These are phyloP conservation scores for Butyriboletus loyo DNA, from an alignment of 768 basidiomycete genomes.

Conservation along the genomic window DNA sequence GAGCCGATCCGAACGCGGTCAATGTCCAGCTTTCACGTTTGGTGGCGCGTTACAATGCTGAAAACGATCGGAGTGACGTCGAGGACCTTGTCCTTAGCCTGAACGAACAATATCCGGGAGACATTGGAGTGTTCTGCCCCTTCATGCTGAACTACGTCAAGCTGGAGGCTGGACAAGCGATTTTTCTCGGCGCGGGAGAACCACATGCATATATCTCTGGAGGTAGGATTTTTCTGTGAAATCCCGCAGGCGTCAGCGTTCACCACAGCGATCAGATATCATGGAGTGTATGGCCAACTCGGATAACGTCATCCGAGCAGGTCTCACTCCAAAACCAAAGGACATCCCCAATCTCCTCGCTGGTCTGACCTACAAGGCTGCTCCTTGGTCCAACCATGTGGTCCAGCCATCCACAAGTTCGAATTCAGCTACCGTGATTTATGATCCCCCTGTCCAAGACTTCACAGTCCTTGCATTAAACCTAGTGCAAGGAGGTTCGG, in stretches of 20 bases:
- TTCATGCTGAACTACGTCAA: slow-evolving; percentile 86
- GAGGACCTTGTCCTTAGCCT: slow-evolving; percentile 62
- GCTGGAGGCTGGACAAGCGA: slow-evolving; percentile 81
- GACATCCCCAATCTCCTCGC: slow-evolving; percentile 89
- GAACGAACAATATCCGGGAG: slow-evolving; percentile 79
- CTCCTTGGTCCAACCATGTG: slow-evolving; percentile 63
- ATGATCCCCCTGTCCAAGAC: slow-evolving; percentile 91
- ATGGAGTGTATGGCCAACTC: slow-evolving; percentile 99
- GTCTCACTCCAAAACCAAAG: slow-evolving; percentile 93
- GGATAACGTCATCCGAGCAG: slow-evolving; percentile 98
- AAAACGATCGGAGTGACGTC: slow-evolving; percentile 44
- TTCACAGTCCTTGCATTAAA: slow-evolving; percentile 78
- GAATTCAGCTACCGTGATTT: slow-evolving; percentile 48
- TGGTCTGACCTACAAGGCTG: slow-evolving; percentile 81
- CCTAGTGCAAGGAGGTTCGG: slow-evolving; percentile 43
- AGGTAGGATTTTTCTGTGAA: slow-evolving; percentile 47
- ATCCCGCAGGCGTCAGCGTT: background rate
- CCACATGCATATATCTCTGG: slow-evolving; percentile 96
- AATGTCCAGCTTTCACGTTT: slow-evolving; percentile 54
- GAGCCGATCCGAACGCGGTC: slow-evolving; percentile 53
- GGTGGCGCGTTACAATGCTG: slow-evolving; percentile 57
- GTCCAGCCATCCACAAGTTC: slow-evolving; percentile 58
- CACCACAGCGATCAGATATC: slow-evolving; percentile 58
- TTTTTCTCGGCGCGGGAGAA: slow-evolving; percentile 93
- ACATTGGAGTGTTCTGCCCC: slow-evolving; percentile 90